Base-by-base conservation (phyloP, 805 yeast genomes). In the Blastobotrys parvus region DNA sequence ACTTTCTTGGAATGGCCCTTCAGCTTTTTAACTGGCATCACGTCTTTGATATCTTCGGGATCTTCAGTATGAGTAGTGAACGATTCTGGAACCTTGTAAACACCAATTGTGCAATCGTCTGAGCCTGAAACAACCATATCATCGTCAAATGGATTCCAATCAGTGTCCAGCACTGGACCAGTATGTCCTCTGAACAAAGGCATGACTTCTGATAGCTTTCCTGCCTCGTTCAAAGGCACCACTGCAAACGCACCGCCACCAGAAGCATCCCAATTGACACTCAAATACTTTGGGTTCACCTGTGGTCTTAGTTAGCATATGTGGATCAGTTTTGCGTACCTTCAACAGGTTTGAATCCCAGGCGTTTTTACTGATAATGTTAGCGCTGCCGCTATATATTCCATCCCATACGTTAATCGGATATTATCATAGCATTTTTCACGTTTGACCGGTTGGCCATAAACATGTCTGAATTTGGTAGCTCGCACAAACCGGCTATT, bases 241-340 rank as follows among this genome's bases (percentile, higher is more conserved):
- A 94, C 84, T 1, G 95, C 96, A 69, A 92, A 89, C 0, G 97
- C 94, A 42, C 99, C 99, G 49, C 97, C 97, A 33, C 97, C 97
- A 8, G 94, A 82, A 25, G 96, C 72, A 46, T 85, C 87, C 95
- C 96, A 88, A 61, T 86, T 88, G 51, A 88, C 82, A 1, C 95
- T 73, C 34, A 92, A 64, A 57, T 77, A 92, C 61, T 82, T 81
- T 31, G 96, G 90, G 61, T 92, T 92, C 50, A 84, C 76, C 56
- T 86, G 17, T 78, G 52, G 90, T 74, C 50, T n/a, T 90, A 71
- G 62, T 90, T 90, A 41, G 95, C 20, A 29, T 84, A 63, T 92
- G 98, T 85, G 95, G 90, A 1, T 97, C 98, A 58, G 87, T 89
- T 58, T 85, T 80, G 16, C 62, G 2, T 45, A 61, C 68, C 56